Conservation (phyloP, 768 basidiomycete species). For the Polyporus arcularius region DNA sequence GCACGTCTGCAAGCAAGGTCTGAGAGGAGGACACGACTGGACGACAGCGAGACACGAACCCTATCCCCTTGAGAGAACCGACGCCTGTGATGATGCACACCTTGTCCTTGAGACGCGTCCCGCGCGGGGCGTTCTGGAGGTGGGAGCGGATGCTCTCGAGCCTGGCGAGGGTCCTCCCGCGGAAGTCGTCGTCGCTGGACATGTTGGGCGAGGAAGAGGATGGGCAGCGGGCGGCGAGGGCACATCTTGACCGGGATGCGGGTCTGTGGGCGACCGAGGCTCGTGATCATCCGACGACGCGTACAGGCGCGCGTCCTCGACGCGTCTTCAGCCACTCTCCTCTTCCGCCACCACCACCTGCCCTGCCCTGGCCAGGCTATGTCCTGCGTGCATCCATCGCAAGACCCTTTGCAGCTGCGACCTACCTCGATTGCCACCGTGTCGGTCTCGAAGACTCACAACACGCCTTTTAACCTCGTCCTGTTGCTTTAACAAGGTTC, state of each 20-base stretch:
- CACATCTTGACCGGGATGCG: background rate
- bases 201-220: slow-evolving; percentile 6
- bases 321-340: slow-evolving; percentile 49
- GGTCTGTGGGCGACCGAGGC: background rate
- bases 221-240: background rate
- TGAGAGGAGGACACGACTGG: background rate
- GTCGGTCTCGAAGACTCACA: too few relatives aligned
- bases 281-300: slow-evolving; percentile 21
- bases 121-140: slow-evolving; percentile 52
- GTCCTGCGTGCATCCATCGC: too few relatives aligned
- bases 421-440: too few relatives aligned
- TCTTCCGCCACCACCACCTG: background rate
- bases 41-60: slow-evolving; percentile 47
- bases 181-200: slow-evolving; percentile 45
- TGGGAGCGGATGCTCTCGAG: slow-evolving; percentile 71
- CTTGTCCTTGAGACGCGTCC: slow-evolving; percentile 65
- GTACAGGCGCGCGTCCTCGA: slow-evolving; percentile 39
- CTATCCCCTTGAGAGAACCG: slow-evolving; percentile 85
- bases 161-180: slow-evolving; percentile 62
- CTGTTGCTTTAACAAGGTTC: too few relatives aligned
- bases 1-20: slow-evolving; percentile 54
- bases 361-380: background rate
- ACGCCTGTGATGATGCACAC: slow-evolving; percentile 90
- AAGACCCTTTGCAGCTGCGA: too few relatives aligned
- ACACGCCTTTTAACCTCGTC: too few relatives aligned